Evolutionary conservation across 1,284 basidiomycete genomes (phyloP).

Genomic region (Pterulicium gracile): DNA sequence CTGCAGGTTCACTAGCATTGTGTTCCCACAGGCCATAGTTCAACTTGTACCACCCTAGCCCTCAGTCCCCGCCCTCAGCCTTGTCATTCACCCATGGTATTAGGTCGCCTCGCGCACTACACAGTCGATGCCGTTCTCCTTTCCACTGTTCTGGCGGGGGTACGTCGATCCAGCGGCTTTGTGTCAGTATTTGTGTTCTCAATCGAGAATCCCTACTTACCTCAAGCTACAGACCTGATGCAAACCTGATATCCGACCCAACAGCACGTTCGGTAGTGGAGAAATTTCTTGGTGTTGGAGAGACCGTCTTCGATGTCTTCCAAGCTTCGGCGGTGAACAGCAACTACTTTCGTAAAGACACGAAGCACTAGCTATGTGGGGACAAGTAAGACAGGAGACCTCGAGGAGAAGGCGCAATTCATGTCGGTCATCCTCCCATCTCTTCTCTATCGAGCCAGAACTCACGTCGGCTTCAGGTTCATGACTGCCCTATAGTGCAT

Average conservation of each 20-base stretch:
- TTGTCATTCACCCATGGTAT: too few relatives aligned
- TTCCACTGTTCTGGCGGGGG: slow-evolving; percentile 85
- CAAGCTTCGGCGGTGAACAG: slow-evolving; percentile 77
- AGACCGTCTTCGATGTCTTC: slow-evolving; percentile 78
- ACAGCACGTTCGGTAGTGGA: slow-evolving; percentile 70
- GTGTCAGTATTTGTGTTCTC: slow-evolving; percentile 49
- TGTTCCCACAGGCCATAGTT: too few relatives aligned
- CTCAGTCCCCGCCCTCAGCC: too few relatives aligned
- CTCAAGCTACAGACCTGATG: slow-evolving; percentile 44
- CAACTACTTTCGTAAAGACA: slow-evolving; percentile 58
- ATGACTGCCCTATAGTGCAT: too few relatives aligned
- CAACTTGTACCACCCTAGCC: too few relatives aligned
- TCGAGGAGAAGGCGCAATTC: too few relatives aligned
- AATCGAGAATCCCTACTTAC: slow-evolving; percentile 1
- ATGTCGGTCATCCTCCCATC: too few relatives aligned
- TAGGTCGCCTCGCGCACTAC: slow-evolving; percentile 81
- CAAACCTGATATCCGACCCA: slow-evolving; percentile 60
- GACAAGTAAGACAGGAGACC: too few relatives aligned
- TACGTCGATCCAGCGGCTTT: slow-evolving; percentile 86
- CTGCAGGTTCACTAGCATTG: too few relatives aligned
- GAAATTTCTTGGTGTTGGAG: slow-evolving; percentile 78
- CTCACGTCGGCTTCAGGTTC: too few relatives aligned
- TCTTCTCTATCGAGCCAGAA: too few relatives aligned
- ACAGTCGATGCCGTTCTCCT: slow-evolving; percentile 78
- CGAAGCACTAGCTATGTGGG: slow-evolving; percentile 14